phyloP scores from a whole-genome alignment of 192 early-diverging fungal genomes.

The Fimicolochytrium jonesii region DNA sequence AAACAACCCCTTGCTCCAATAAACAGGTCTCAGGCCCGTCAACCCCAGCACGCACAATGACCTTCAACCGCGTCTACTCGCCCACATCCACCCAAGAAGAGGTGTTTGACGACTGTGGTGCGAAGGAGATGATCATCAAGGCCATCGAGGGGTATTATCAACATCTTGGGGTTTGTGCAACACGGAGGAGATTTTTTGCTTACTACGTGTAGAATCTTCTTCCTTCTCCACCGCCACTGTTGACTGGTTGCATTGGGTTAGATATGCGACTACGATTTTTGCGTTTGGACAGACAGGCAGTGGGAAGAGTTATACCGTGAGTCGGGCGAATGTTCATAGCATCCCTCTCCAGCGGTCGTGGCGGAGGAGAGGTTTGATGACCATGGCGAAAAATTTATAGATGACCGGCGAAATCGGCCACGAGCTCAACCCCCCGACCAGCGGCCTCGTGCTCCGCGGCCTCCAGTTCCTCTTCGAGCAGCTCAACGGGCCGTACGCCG shows the following conservation, averaged over 20 bases:
- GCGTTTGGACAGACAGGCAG: constrained; percentile 57
- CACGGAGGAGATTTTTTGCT: not conserved
- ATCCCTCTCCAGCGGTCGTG: no score
- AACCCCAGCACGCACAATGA: constrained; percentile 12
- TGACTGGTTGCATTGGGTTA: constrained; percentile 1
- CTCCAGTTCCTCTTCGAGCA: constrained; percentile 37
- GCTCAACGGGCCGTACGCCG: no score
- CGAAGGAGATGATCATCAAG: constrained; percentile 34
- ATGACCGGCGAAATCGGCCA: constrained; percentile 44
- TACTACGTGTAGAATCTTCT: no score
- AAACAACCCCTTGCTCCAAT: not conserved
- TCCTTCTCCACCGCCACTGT: not conserved
- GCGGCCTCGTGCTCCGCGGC: constrained; percentile 45
- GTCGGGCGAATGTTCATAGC: no score
- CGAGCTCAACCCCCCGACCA: constrained; percentile 8
- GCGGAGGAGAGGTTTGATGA: no score
- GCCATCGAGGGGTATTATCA: constrained; percentile 51
- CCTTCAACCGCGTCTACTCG: constrained; percentile 42
- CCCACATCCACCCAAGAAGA: constrained; percentile 27
- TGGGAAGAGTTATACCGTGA: constrained; percentile 51
- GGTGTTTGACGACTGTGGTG: constrained; percentile 47
- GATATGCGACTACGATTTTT: constrained; percentile 52
- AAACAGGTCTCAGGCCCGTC: not conserved
- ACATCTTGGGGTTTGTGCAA: not conserved
- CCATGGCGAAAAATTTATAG: no score